Conservation (phyloP, 2,329 filamentous ascomycete species). For the Metarhizium robertsii region DNA sequence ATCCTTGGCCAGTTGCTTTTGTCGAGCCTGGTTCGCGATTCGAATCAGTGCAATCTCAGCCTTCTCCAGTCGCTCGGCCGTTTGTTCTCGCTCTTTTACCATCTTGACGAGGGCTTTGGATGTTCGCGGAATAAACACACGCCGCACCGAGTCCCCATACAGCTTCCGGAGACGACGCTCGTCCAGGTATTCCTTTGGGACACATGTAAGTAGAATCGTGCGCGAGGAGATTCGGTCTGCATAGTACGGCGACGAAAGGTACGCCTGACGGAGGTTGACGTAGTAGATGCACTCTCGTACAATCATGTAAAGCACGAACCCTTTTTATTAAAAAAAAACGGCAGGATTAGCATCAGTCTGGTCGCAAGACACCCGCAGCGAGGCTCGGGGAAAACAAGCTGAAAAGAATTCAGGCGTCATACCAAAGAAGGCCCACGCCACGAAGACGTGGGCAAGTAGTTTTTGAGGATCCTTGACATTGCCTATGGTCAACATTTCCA, state of each 20-base stretch:
- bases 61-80: slow-evolving; percentile 71
- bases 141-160: slow-evolving; percentile 73
- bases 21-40: slow-evolving; percentile 61
- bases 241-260: slow-evolving; percentile 76
- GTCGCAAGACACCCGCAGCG: background rate
- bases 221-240: slow-evolving; percentile 79
- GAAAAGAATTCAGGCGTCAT: background rate
- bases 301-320: slow-evolving; percentile 81
- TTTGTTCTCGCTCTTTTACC: slow-evolving; percentile 72
- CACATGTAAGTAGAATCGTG: slow-evolving; percentile 81
- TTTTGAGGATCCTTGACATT: slow-evolving; percentile 56
- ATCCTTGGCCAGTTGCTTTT: slow-evolving; percentile 28
- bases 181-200: slow-evolving; percentile 69
- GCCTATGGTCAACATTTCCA: slow-evolving; percentile 71
- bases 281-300: slow-evolving; percentile 85
- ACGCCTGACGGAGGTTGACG: slow-evolving; percentile 87
- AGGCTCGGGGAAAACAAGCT: too few relatives aligned
- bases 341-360: background rate
- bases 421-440: slow-evolving; percentile 68
- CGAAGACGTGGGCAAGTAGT: slow-evolving; percentile 73
- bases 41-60: slow-evolving; percentile 83
- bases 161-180: slow-evolving; percentile 68
- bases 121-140: slow-evolving; percentile 76
- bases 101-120: slow-evolving; percentile 69
- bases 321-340: slow-evolving; percentile 16